Base-by-base conservation (phyloP, 139 green algal species). In the Trebouxia sp. region DNA sequence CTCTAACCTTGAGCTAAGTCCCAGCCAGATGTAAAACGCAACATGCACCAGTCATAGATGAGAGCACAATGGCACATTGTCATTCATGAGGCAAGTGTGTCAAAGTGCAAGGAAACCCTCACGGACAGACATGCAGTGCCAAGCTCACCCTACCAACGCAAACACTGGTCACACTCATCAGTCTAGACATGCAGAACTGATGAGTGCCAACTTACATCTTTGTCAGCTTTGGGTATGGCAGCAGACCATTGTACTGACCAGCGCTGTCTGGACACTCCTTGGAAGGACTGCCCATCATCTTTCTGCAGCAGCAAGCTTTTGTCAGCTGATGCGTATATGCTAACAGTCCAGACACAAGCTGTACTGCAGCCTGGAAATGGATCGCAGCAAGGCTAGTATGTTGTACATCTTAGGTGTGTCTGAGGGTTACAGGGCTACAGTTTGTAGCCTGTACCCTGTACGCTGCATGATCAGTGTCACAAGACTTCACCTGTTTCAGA, bases 211-310 rank as follows among this genome's bases (percentile, higher is more conserved):
- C 62, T 42, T 72, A 72, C 62, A 45, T 72, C 62, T 35, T 72
- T 72, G 62, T 72, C 62, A 8, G 62, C 62, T n/a, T 72, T 72
- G 32, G 62, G 62, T 28, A 72, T 72, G 32, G 62, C 42, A 11
- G 62, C 62, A 30, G 24, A 28, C 62, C 62, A 72, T 14, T 72
- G 35, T 35, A 72, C 62, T 11, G 62, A 72, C 62, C 62, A 72
- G 0, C 62, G 9, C n/a, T 72, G 14, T 24, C 62, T 45, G 10
- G 62, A 72, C n/a, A 72, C 62, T 7, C 62, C 62, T 0, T 17
- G 32, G 62, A 72, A 72, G 32, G n/a, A 42, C 8, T 45, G 12
- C 0, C 15, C 62, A 41, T 43, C 62, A 72, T 43, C 37, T 14
- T 10, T 17, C 62, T 72, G 62, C 62, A 72, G 0, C 28, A 72